These are phyloP conservation scores for Mychonastes homosphaera DNA, from an alignment of 139 green algal species.

Conservation along the genomic window DNA sequence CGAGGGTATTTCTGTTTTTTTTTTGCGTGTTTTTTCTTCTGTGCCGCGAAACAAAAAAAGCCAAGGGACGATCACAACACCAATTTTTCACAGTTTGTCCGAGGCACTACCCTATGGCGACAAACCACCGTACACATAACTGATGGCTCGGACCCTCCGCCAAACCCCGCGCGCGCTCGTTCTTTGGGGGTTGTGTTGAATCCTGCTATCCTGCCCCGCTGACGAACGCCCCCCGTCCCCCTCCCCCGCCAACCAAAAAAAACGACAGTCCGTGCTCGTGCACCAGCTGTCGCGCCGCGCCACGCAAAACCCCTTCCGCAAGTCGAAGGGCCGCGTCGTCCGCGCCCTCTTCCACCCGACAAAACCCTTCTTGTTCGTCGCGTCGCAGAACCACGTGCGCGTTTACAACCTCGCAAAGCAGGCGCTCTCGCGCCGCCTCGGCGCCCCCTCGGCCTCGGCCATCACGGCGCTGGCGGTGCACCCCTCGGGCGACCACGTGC, in stretches of 20 bases:
- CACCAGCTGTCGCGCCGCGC: constrained; percentile 78
- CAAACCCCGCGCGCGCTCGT: no score
- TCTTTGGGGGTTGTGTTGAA: not conserved
- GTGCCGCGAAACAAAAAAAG: no score
- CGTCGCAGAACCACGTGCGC: constrained; percentile 74
- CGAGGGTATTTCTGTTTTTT: constrained; percentile 8
- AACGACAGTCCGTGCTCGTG: constrained; percentile 72
- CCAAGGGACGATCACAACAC: no score
- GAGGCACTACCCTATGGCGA: not conserved
- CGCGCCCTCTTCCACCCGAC: constrained; percentile 80
- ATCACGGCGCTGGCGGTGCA: constrained; percentile 82
- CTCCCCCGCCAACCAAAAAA: not conserved
- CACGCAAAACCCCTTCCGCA: constrained; percentile 89
- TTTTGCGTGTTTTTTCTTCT: constrained; percentile 15
- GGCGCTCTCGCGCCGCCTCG: constrained; percentile 25
- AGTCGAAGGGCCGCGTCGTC: constrained; percentile 74
- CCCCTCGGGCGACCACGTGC: constrained; percentile 79
- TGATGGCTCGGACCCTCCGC: no score
- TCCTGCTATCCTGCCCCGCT: not conserved
- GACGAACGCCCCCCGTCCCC: not conserved
- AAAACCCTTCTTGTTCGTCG: constrained; percentile 93
- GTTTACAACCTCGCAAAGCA: constrained; percentile 93
- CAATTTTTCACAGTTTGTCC: constrained; percentile 28
- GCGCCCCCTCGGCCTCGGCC: not conserved
- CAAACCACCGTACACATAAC: no score